Evolutionary conservation across 192 early-diverging fungal genomes (phyloP).

Genomic region (Geranomyces variabilis): DNA sequence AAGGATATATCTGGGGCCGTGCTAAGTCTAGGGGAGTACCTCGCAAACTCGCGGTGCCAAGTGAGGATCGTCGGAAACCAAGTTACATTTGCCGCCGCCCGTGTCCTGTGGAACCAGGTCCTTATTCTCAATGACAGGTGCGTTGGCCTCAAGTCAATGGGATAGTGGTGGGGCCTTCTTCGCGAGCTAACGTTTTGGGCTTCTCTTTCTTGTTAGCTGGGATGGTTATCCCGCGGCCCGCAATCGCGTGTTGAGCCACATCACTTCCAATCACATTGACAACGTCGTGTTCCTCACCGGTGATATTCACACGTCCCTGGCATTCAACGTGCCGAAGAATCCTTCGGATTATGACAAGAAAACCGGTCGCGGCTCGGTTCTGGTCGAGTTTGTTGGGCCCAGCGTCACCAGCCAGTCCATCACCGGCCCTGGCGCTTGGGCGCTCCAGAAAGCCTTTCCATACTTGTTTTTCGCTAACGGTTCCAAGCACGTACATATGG

Average conservation of each 20-base stretch:
- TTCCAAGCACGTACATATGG: conserved; percentile 36
- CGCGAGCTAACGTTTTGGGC: no score
- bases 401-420: conserved; percentile 35
- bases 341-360: no score
- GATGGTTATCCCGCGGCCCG: conserved; percentile 45
- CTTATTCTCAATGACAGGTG: conserved; percentile 24
- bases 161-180: no score
- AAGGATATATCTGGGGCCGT: conserved; percentile 6
- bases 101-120: conserved; percentile 20
- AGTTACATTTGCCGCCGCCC: conserved; percentile 41
- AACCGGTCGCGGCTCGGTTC: conserved; percentile 22
- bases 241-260: conserved; percentile 28
- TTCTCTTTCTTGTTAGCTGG: no score
- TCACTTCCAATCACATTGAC: conserved; percentile 29
- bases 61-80: conserved; percentile 49
- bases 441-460: conserved; percentile 29
- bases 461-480: conserved; percentile 33
- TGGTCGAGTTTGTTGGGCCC: conserved; percentile 46
- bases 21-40: conserved; percentile 18
- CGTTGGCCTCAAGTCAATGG: no score
- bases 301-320: conserved; percentile 43
- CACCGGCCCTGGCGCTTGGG: conserved; percentile 11
- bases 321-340: conserved; percentile 36
- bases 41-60: conserved; percentile 34
- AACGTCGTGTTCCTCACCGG: conserved; percentile 48